Percentiles rank a stretch among this genome's conserved stretches.
Conservation (phyloP, 169 alveolate species). For the Plasmodium berghei region DNA sequence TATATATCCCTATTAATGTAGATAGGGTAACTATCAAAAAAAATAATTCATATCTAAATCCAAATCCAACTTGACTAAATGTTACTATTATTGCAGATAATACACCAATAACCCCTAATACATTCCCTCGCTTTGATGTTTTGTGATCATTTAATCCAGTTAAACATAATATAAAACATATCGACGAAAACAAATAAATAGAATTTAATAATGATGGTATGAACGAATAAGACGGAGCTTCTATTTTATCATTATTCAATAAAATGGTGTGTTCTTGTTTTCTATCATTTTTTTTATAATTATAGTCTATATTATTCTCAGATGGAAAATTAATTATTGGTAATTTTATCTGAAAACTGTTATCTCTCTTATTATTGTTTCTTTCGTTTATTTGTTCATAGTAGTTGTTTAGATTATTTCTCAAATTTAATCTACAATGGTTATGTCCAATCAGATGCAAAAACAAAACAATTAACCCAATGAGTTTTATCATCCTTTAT, state of each 20-base stretch:
- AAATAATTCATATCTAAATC: conserved; percentile 77
- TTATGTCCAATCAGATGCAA: not conserved
- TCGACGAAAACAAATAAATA: conserved; percentile 66
- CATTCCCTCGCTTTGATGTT: conserved; percentile 91
- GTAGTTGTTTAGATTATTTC: conserved; percentile 8
- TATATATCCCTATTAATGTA: conserved; percentile 77
- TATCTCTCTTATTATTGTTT: not conserved
- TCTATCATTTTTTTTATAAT: conserved; percentile 27
- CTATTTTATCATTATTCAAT: conserved; percentile 26
- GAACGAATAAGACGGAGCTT: conserved; percentile 46
- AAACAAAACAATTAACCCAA: not conserved
- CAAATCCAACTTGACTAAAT: conserved; percentile 77
- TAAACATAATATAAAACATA: conserved; percentile 84
- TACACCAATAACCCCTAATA: conserved; percentile 89
- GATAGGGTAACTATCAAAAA: conserved; percentile 76
- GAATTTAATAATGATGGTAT: conserved; percentile 75
- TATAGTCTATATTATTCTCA: not conserved
- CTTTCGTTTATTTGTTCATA: conserved; percentile 11
- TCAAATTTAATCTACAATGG: conserved; percentile 33
- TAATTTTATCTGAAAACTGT: conserved; percentile 53
- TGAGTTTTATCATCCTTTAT: conserved; percentile 16
- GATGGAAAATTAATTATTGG: conserved; percentile 44
- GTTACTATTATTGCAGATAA: conserved; percentile 88
- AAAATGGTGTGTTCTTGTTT: not conserved
- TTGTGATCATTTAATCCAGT: conserved; percentile 88